Conservation (phyloP, 257 asterid species). For the Asclepias syriaca region DNA sequence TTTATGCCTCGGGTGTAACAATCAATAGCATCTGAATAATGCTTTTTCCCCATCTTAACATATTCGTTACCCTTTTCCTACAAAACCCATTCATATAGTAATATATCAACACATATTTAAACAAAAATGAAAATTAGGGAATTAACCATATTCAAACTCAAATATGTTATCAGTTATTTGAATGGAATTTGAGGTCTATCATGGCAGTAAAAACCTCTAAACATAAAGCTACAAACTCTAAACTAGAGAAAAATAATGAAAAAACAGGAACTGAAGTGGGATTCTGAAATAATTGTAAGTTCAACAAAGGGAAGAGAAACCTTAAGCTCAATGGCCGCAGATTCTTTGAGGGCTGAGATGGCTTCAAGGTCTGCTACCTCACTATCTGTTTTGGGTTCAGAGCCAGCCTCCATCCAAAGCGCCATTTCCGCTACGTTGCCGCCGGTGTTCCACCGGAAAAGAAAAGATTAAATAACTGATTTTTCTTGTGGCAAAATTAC, state of each 20-base stretch:
- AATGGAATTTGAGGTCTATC: neutral
- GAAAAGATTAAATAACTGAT: neutral
- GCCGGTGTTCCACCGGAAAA: neutral
- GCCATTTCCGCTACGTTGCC: slow-evolving; percentile 31
- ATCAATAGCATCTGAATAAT: slow-evolving; percentile 76
- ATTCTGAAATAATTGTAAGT: neutral
- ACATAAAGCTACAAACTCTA: neutral
- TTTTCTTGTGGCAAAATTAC: neutral
- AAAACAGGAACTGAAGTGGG: neutral
- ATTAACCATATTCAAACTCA: neutral
- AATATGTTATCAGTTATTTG: neutral
- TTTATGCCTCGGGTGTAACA: slow-evolving; percentile 89
- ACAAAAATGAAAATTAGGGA: too few relatives aligned
- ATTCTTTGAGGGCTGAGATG: slow-evolving; percentile 66
- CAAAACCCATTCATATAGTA: slow-evolving; percentile 15
- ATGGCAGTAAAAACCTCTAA: neutral
- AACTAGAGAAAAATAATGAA: neutral
- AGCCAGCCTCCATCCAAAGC: slow-evolving; percentile 72
- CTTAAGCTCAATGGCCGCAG: slow-evolving; percentile 85
- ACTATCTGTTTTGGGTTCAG: slow-evolving; percentile 50
- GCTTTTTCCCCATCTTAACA: slow-evolving; percentile 78
- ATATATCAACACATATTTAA: neutral
- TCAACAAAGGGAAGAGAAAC: slow-evolving; percentile 18
- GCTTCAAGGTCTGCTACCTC: slow-evolving; percentile 66
- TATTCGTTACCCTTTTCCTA: slow-evolving; percentile 85